A percentile compares a stretch with the other conserved stretches of the same genome.
Evolutionary conservation across 2,329 filamentous ascomycete species (phyloP).

Genomic region (Boeremia exigua): DNA sequence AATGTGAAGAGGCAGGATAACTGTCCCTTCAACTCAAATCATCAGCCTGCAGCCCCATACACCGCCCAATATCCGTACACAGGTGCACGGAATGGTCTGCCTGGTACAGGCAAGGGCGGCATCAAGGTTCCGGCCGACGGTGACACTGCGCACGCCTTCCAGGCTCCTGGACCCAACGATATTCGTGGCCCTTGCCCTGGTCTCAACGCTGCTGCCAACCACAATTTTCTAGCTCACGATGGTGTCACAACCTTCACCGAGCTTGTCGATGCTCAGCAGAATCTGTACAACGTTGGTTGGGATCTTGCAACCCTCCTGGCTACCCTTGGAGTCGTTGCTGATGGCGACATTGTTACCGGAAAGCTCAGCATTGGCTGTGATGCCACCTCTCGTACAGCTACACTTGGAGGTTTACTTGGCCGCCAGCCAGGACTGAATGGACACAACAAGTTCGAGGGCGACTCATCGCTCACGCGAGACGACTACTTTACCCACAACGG

Average conservation of each 20-base stretch:
- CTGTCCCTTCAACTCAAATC: conserved; percentile 34
- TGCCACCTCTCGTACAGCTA: conserved; percentile 51
- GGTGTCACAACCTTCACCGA: conserved; percentile 53
- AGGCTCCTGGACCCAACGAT: conserved; percentile 27
- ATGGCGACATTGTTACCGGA: conserved; percentile 51
- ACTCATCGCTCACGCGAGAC: conserved; percentile 51
- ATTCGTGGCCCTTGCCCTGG: conserved; percentile 50
- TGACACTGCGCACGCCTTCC: conserved; percentile 42
- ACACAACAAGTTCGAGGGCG: conserved; percentile 54
- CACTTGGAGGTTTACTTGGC: conserved; percentile 33
- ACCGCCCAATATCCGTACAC: conserved; percentile 47
- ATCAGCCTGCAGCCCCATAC: conserved; percentile 29
- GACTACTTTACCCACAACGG: conserved; percentile 48
- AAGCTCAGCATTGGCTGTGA: conserved; percentile 56
- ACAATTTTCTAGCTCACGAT: conserved; percentile 51
- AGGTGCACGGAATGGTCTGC: conserved; percentile 50
- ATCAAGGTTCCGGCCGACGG: conserved; percentile 53
- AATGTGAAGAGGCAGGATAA: conserved; percentile 22
- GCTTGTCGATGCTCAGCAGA: conserved; percentile 55
- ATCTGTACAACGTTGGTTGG: conserved; percentile 54
- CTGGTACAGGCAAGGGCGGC: conserved; percentile 52
- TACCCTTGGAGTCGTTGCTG: conserved; percentile 48
- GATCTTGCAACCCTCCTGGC: conserved; percentile 51
- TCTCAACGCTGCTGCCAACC: conserved; percentile 52
- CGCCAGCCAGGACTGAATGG: conserved; percentile 52